Percentiles rank a stretch among this genome's conserved stretches.
phyloP scores from a whole-genome alignment of 257 asterid species.

The Cynanchum wilfordii region DNA sequence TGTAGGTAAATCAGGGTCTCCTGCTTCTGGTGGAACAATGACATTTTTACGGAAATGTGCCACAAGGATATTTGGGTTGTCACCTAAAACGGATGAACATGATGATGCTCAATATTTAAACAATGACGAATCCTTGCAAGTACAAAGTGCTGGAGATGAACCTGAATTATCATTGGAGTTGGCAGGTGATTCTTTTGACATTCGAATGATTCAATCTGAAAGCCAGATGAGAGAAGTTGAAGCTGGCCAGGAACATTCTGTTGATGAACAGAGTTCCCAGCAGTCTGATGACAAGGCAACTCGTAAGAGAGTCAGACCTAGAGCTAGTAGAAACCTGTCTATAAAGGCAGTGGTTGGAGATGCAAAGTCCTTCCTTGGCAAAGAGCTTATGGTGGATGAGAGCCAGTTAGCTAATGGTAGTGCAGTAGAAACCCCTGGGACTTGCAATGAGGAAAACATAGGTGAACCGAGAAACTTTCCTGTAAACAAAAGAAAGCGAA shows the following conservation, averaged over 20 bases:
- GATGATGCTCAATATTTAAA: constrained; percentile 34
- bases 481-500: constrained; percentile 57
- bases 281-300: constrained; percentile 34
- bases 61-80: constrained; percentile 62
- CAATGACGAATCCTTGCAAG: constrained; percentile 28
- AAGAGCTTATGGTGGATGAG: constrained; percentile 13
- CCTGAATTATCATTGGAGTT: constrained; percentile 37
- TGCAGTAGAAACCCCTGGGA: constrained; percentile 34
- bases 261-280: constrained; percentile 42
- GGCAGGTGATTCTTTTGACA: constrained; percentile 54
- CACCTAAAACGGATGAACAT: constrained; percentile 65
- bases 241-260: constrained; percentile 41
- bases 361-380: constrained; percentile 20
- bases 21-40: constrained; percentile 62
- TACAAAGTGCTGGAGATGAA: constrained; percentile 36
- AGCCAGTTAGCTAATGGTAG: constrained; percentile 40
- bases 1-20: constrained; percentile 45
- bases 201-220: constrained; percentile 40
- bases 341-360: constrained; percentile 34
- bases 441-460: constrained; percentile 47
- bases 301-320: constrained; percentile 30
- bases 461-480: constrained; percentile 46
- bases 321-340: constrained; percentile 39
- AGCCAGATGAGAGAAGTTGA: constrained; percentile 37
- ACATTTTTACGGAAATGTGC: constrained; percentile 94